Evolutionary conservation across 2,329 filamentous ascomycete genomes (phyloP).

Genomic region (Beauveria sp.): DNA sequence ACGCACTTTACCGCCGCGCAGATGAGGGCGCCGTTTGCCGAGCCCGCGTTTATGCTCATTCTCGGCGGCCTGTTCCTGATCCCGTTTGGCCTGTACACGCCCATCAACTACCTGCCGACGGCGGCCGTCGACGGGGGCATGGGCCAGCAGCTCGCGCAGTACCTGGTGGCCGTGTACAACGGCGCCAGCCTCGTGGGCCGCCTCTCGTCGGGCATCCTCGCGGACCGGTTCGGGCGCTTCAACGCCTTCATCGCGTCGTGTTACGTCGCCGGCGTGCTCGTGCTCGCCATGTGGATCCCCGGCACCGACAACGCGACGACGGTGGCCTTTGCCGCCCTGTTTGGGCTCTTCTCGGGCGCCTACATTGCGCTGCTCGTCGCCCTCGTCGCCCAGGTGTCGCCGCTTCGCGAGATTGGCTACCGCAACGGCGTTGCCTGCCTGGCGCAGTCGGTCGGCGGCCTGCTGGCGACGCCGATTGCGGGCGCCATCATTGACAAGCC

Average conservation of each 20-base stretch:
- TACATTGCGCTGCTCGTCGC: conserved; percentile 21
- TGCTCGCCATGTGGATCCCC: conserved; percentile 27
- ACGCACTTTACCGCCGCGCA: conserved; percentile 20
- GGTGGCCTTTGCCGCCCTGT: conserved; percentile 22
- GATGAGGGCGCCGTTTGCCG: conserved; percentile 22
- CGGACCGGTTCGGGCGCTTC: conserved; percentile 20
- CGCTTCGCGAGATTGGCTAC: conserved; percentile 45
- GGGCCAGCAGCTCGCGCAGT: conserved; percentile 14
- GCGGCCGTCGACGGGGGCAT: conserved; percentile 16
- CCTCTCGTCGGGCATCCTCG: conserved; percentile 16
- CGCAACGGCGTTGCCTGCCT: conserved; percentile 35
- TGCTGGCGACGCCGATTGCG: conserved; percentile 16
- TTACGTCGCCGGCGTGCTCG: conserved; percentile 26
- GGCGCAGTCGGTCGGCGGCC: conserved; percentile 14
- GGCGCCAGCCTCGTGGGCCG: conserved; percentile 19
- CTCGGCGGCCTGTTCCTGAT: conserved; percentile 21
- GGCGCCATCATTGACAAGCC: conserved; percentile 16
- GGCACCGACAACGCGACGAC: conserved; percentile 17
- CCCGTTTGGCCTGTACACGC: conserved; percentile 24
- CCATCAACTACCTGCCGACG: conserved; percentile 21
- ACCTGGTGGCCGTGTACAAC: conserved; percentile 19
- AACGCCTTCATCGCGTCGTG: conserved; percentile 34
- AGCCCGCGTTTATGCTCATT: conserved; percentile 19
- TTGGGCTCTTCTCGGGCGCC: conserved; percentile 24
- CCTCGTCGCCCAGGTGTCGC: conserved; percentile 38